Evolutionary conservation across 2,329 filamentous ascomycete species (phyloP), one percentile per base, ranked within the genome.

Genomic region (Geoglossum cookeanum): DNA sequence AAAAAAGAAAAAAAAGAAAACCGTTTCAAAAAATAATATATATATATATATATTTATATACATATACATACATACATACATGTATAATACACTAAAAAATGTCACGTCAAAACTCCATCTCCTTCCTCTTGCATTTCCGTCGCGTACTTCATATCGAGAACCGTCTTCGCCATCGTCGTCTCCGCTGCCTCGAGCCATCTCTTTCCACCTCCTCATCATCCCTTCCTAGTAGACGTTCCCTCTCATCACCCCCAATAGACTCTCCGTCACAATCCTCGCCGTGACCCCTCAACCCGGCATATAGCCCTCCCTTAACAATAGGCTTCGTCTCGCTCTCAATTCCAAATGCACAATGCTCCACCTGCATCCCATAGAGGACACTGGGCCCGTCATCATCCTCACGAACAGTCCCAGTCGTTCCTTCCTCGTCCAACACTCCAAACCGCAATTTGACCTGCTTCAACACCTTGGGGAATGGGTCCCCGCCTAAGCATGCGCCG

Each of bases 321-420:
- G 66, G 63, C 57, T 66, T 68, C 4, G 68, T 67, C 62, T 71
- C 69, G 0, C 65, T 66, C 35, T 62, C 62, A 1, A 66, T 66
- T 0, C 69, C 69, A 63, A 71, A 71, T 32, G 65, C 65, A 44
- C 67, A 68, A 63, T 71, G 68, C 58, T 70, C 69, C 3, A 70
- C 64, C 30, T 65, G 52, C 45, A 63, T 64, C 0, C 67, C 49
- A 37, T 53, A 53, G 8, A 53, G 13, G 3, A 35, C 11, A 1
- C 32, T 37, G 15, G 3, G 5, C 30, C 33, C 32, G 3, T 53
- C 49, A 9, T 32, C 49, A 6, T 53, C 49, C 30, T 53, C 49
- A 8, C 32, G n/a, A 29, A 5, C 68, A n/a, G 22, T 65, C 3
- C 63, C 61, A 5, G 52, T 47, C 11, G 49, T 49, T 3, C 62